Evolutionary conservation across 805 yeast species (phyloP).

Genomic region (Kodamaea fukazawae): DNA sequence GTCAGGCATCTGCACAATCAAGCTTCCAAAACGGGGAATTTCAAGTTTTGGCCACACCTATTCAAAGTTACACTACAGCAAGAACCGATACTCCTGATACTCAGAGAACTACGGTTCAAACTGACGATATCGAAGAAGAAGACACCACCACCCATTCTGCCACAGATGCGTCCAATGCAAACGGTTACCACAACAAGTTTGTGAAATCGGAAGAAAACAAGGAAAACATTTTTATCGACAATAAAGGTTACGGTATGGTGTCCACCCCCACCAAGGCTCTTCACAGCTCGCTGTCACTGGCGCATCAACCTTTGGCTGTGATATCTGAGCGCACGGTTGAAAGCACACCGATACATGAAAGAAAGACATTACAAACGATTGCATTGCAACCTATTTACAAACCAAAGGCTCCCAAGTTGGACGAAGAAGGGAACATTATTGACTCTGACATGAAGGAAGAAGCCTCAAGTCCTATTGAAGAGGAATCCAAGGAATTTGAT

Average conservation of each 20-base stretch:
- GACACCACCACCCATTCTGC: constrained; percentile 8
- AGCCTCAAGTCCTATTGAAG: constrained; percentile 3
- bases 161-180: not conserved
- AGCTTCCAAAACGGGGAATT: constrained; percentile 5
- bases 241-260: constrained; percentile 24
- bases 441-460: constrained; percentile 8
- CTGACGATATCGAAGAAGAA: constrained; percentile 39
- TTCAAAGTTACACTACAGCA: constrained; percentile 21
- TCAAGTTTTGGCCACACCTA: constrained; percentile 27
- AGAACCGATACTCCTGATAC: constrained; percentile 43
- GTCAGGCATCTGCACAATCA: not conserved
- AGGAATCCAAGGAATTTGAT: not conserved
- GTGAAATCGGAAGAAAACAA: constrained; percentile 41
- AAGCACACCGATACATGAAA: constrained; percentile 21
- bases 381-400: constrained; percentile 15
- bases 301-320: constrained; percentile 29
- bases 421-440: constrained; percentile 28
- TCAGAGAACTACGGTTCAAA: constrained; percentile 43
- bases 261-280: constrained; percentile 27
- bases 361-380: constrained; percentile 2
- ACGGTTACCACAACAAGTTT: constrained; percentile 24
- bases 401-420: constrained; percentile 35
- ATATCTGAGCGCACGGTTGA: constrained; percentile 33
- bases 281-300: not conserved
- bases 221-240: constrained; percentile 45